Evolutionary conservation across 1,139 yeast genomes (phyloP).

Genomic region (Blastobotrys malaysiensis): DNA sequence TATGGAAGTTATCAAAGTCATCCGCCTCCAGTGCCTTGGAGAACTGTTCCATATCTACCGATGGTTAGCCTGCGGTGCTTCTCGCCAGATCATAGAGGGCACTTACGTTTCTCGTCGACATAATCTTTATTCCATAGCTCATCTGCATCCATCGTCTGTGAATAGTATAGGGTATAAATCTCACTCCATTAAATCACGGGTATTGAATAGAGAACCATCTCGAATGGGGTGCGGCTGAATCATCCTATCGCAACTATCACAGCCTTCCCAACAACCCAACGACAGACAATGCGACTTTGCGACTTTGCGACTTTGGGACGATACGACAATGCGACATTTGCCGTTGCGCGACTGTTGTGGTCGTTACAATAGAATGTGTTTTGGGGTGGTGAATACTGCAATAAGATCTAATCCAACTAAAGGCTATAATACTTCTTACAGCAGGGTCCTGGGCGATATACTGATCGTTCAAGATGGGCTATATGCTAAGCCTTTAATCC

Average conservation of each 20-base stretch:
- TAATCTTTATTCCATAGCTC: conserved; percentile 18
- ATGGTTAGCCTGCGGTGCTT: not conserved
- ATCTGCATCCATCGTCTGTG: not conserved
- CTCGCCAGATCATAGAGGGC: not conserved
- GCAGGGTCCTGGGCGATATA: too few relatives aligned
- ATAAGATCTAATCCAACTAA: too few relatives aligned
- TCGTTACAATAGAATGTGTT: too few relatives aligned
- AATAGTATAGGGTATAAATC: not conserved
- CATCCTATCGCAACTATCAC: not conserved
- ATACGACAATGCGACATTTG: not conserved
- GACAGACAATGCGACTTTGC: not conserved
- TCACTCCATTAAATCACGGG: not conserved
- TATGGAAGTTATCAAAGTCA: conserved; percentile 28
- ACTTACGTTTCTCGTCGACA: conserved; percentile 34
- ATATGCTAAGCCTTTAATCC: too few relatives aligned
- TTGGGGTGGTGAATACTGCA: too few relatives aligned
- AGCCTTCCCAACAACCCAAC: not conserved
- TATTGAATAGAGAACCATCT: not conserved
- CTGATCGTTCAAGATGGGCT: too few relatives aligned
- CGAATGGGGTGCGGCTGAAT: not conserved
- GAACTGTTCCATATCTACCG: conserved; percentile 33
- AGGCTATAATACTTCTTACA: too few relatives aligned
- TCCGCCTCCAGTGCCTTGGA: conserved; percentile 26
- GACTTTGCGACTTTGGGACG: not conserved
- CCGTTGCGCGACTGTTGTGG: too few relatives aligned